Evolutionary conservation across 2,329 filamentous ascomycete species (phyloP).

Genomic region (Ampelomyces quisqualis): DNA sequence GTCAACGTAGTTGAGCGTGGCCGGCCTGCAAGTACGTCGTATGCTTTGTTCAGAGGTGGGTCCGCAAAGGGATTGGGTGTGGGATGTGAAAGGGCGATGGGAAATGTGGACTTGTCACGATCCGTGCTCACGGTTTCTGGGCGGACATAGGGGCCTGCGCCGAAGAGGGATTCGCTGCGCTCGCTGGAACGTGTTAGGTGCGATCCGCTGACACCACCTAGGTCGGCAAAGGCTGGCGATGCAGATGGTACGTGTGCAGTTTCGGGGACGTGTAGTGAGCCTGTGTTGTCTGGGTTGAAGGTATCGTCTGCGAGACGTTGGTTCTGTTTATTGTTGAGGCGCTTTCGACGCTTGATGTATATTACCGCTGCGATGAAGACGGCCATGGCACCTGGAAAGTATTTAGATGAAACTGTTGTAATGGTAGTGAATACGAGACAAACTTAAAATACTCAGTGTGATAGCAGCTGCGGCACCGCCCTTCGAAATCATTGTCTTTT

Average conservation of each 20-base stretch:
- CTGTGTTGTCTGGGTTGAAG: conserved; percentile 28
- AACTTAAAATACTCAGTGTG: conserved; percentile 35
- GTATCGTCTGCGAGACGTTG: conserved; percentile 27
- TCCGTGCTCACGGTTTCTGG: conserved; percentile 39
- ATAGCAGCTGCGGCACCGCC: conserved; percentile 36
- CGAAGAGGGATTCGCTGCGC: conserved; percentile 32
- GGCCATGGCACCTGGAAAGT: conserved; percentile 28
- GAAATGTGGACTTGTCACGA: conserved; percentile 21
- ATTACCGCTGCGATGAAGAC: conserved; percentile 25
- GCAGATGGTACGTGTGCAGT: conserved; percentile 20
- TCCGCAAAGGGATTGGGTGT: conserved; percentile 42
- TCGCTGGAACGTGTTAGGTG: conserved; percentile 29
- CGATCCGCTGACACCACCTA: conserved; percentile 4
- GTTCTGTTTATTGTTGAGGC: conserved; percentile 12
- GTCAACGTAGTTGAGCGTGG: conserved; percentile 39
- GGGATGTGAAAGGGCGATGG: conserved; percentile 15
- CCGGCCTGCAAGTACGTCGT: conserved; percentile 36
- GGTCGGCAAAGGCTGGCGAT: conserved; percentile 10
- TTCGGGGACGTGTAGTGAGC: conserved; percentile 22
- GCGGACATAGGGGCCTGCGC: conserved; percentile 25
- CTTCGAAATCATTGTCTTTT: conserved; percentile 25
- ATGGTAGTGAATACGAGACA: background rate
- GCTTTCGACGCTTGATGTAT: conserved; percentile 29
- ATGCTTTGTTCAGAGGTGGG: conserved; percentile 40
- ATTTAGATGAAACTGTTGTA: background rate